Conservation (phyloP, 805 yeast species). For the Nakazawaea wickerhamii region DNA sequence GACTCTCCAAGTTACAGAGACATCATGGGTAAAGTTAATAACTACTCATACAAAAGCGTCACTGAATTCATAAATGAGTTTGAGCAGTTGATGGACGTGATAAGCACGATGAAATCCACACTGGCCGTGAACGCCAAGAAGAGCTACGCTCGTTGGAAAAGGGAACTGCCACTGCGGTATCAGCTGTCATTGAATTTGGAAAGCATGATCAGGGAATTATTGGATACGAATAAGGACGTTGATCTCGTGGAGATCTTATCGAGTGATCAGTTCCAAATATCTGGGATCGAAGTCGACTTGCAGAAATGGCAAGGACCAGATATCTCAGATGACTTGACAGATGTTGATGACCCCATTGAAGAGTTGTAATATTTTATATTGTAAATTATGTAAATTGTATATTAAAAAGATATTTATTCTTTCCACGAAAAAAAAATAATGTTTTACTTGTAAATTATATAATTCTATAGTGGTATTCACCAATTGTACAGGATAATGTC, state of each 20-base stretch:
- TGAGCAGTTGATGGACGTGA: conserved; percentile 19
- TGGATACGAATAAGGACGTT: background rate
- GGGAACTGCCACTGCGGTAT: conserved; percentile 1
- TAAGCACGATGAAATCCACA: background rate
- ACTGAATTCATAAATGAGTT: conserved; percentile 27
- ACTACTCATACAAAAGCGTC: conserved; percentile 24
- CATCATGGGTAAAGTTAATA: conserved; percentile 22
- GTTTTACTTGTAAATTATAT: no score
- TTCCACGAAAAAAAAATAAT: no score
- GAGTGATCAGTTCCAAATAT: conserved; percentile 10
- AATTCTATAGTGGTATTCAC: no score
- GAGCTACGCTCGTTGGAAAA: background rate
- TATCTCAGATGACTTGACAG: conserved; percentile 11
- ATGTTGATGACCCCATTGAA: conserved; percentile 11
- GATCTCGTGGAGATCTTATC: conserved; percentile 8
- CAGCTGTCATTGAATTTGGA: conserved; percentile 9
- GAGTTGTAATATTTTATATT: background rate
- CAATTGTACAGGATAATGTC: conserved; percentile 41
- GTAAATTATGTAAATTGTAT: background rate
- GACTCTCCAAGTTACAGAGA: conserved; percentile 18
- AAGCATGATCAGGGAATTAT: background rate
- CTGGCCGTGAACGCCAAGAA: background rate
- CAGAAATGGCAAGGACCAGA: conserved; percentile 12
- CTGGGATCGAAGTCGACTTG: conserved; percentile 9
- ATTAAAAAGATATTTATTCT: background rate